Evolutionary conservation across 345 rosid genomes (phyloP).

Genomic region (Gossypium turneri): DNA sequence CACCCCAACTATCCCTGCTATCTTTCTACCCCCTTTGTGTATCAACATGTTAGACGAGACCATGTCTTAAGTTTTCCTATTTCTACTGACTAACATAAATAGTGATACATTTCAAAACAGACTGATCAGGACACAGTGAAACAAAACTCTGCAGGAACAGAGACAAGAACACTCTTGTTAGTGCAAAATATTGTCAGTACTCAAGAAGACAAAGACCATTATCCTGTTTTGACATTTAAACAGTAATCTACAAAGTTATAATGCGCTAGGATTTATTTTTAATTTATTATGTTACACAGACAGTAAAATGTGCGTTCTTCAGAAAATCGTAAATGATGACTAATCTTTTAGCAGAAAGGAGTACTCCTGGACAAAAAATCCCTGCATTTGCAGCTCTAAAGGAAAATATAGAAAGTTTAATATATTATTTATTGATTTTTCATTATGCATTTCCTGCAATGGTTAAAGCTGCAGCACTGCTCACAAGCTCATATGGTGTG

Average conservation of each 20-base stretch:
- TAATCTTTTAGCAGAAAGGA: neutral
- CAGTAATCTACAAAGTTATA: neutral
- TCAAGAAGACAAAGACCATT: neutral
- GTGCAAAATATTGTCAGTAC: neutral
- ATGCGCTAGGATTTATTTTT: neutral
- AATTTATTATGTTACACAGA: neutral
- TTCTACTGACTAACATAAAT: neutral
- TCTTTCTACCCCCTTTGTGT: neutral
- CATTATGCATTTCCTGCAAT: neutral
- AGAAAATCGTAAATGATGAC: neutral
- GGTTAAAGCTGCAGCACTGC: neutral
- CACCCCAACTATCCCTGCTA: neutral
- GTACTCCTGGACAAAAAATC: neutral
- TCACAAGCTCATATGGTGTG: slow-evolving; percentile 1
- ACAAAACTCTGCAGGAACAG: neutral
- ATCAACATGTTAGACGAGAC: neutral
- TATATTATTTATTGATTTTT: neutral
- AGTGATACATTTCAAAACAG: neutral
- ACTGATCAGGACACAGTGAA: neutral
- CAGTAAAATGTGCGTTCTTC: neutral
- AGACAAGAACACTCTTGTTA: neutral
- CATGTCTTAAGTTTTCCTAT: neutral
- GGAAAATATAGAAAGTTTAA: neutral
- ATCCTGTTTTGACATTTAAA: neutral
- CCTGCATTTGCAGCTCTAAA: neutral